Base-by-base conservation (phyloP, 2,329 filamentous ascomycete genomes). In the Colletotrichum sp. region DNA sequence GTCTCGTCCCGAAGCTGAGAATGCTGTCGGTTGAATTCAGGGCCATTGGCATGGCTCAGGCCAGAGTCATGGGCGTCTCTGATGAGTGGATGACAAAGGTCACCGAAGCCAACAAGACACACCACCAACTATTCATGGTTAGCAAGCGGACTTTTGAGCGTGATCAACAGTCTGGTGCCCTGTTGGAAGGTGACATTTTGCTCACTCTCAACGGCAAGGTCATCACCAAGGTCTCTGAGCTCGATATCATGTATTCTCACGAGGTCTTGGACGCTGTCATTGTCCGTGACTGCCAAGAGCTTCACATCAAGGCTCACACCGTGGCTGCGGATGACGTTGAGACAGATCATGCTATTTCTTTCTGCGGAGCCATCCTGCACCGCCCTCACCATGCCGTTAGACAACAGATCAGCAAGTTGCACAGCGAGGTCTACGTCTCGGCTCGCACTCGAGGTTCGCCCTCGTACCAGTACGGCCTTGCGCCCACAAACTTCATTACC, bases 81-180 rank as follows among this genome's bases (percentile, higher is more conserved):
- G 96, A 99, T 81, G 94, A 98, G 77, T 99, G 96, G 97, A 98
- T 99, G 80, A 90, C 95, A 80, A 94, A 95, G 84, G 96, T 98
- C 3, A 93, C 97, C 69, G 89, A 93, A 79, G 95, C 95, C 77
- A 98, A 99, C 84, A 94, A 95, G 52, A 93, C 97, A 67, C 95
- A 96, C 74, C 97, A 99, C 83, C 97, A 99, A 86, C 91, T 99
- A 49, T 99, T 99, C 88, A 98, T 99, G 95, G 95, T 99, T 34
- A 94, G 95, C 81, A 99, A 99, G 87, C 93, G 98, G 63, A 92
- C 91, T 0, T 93, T 93, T 80, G 92, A 93, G 84, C 89, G 91
- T 16, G 86, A 84, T 28, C 85, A 85, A 59, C 84, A 87, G 3
- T 85, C 86, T 2, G 82, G 77, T 89, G 91, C 93, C 18, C 90